A percentile compares a stretch with the other conserved stretches of the same genome.
Evolutionary conservation across 352 stramenopile genomes (phyloP).

Genomic region (Globisporangium alternatum): DNA sequence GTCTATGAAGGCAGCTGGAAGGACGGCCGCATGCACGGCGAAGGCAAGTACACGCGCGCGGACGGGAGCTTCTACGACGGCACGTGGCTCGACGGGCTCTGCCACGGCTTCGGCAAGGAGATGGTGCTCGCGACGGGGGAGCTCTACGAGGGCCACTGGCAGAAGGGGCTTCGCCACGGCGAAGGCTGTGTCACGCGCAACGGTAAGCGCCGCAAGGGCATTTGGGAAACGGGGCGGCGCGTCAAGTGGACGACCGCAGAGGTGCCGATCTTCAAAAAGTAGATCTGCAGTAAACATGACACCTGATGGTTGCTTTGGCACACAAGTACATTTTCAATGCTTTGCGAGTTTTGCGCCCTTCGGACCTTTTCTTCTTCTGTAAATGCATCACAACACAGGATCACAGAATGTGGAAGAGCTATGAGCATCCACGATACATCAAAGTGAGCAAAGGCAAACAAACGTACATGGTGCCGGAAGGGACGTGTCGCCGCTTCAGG

Average conservation of each 20-base stretch:
- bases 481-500: conserved; percentile 48
- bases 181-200: conserved; percentile 48
- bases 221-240: conserved; percentile 59
- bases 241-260: conserved; percentile 70
- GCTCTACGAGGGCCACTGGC: conserved; percentile 64
- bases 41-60: conserved; percentile 55
- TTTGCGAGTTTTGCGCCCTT: conserved; percentile 56
- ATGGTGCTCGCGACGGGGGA: conserved; percentile 35
- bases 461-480: conserved; percentile 49
- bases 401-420: background rate
- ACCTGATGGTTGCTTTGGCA: background rate
- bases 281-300: background rate
- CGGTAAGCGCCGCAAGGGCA: conserved; percentile 37
- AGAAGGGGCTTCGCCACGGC: conserved; percentile 49
- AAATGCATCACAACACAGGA: background rate
- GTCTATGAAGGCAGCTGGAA: conserved; percentile 63
- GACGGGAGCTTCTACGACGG: conserved; percentile 71
- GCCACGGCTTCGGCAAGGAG: conserved; percentile 56
- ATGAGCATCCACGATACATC: background rate
- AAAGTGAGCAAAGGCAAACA: background rate
- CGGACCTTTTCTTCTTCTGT: conserved; percentile 43
- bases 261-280: conserved; percentile 32
- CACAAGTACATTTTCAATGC: conserved; percentile 22
- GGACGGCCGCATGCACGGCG: conserved; percentile 62
- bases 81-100: conserved; percentile 54